Conservation (phyloP, 208 protist genomes). For the Lotmaria passim region DNA sequence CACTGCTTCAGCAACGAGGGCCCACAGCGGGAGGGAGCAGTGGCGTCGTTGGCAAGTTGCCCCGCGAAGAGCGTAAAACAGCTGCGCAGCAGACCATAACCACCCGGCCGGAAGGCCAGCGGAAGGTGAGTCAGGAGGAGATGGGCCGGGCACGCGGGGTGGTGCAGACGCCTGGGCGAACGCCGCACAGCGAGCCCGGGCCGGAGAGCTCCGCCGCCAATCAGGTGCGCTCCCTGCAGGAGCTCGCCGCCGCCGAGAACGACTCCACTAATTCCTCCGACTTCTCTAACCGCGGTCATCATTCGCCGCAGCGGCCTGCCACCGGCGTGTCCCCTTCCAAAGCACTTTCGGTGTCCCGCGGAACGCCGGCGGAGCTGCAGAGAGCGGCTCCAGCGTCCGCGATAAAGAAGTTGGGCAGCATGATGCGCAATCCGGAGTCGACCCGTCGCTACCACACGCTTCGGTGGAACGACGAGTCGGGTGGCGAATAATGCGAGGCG, state of each 20-base stretch:
- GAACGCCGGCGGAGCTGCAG: neutral
- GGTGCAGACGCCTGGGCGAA: conserved; percentile 17
- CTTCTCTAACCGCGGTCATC: conserved; percentile 15
- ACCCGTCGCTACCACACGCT: conserved; percentile 35
- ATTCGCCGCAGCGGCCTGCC: neutral
- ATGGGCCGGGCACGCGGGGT: conserved; percentile 16
- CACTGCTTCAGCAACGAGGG: conserved; percentile 1
- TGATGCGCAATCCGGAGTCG: conserved; percentile 34
- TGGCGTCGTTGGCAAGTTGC: neutral
- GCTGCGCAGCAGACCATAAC: conserved; percentile 45
- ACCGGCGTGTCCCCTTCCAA: neutral
- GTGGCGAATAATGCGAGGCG: neutral
- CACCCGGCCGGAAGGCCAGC: conserved; percentile 51
- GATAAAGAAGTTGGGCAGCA: conserved; percentile 19
- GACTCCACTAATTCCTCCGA: conserved; percentile 29
- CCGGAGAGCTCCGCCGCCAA: conserved; percentile 13
- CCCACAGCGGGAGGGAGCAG: neutral
- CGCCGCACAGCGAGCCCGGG: conserved; percentile 7
- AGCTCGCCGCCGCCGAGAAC: conserved; percentile 24
- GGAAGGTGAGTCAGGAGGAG: conserved; percentile 32
- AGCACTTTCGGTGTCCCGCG: neutral
- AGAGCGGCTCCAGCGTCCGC: neutral
- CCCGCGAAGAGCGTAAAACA: conserved; percentile 21
- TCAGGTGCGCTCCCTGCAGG: conserved; percentile 27
- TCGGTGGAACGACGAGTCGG: conserved; percentile 32